Evolutionary conservation across 176 grass and related monocot species (phyloP).

Genomic region (Avena insularis): DNA sequence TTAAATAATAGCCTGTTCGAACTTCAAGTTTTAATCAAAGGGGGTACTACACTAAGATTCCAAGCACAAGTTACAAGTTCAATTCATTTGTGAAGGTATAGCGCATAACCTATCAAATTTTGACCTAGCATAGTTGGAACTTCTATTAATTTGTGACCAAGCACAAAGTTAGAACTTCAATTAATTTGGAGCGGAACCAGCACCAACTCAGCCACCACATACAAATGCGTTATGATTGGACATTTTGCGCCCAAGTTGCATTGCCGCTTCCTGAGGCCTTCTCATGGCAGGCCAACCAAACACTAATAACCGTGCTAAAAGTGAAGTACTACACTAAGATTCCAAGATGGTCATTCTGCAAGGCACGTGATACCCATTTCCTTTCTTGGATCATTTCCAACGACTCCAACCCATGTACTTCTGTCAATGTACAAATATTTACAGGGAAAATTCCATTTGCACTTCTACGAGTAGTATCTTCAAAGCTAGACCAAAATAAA

Average conservation of each 20-base stretch:
- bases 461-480: slow-evolving; percentile 11
- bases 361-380: neutral
- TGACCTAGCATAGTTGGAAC: too few species aligned
- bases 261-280: neutral
- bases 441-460: slow-evolving; percentile 44
- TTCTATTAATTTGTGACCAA: too few species aligned
- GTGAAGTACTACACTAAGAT: neutral
- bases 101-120: too few species aligned
- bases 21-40: too few species aligned
- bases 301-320: neutral
- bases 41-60: too few species aligned
- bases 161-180: too few species aligned
- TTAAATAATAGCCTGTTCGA: too few species aligned
- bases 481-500: slow-evolving; percentile 7
- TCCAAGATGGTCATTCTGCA: neutral
- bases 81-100: too few species aligned
- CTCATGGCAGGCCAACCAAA: neutral
- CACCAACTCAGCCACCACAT: too few species aligned
- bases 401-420: neutral
- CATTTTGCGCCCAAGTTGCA: neutral
- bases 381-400: neutral
- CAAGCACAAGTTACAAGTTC: too few species aligned
- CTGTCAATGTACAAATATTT: slow-evolving; percentile 41
- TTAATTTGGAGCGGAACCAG: too few species aligned
- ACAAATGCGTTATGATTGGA: neutral